Percentiles rank a stretch among this genome's conserved stretches.
phyloP scores from a whole-genome alignment of 2,329 filamentous ascomycete genomes.

The Colletotrichum sp. region DNA sequence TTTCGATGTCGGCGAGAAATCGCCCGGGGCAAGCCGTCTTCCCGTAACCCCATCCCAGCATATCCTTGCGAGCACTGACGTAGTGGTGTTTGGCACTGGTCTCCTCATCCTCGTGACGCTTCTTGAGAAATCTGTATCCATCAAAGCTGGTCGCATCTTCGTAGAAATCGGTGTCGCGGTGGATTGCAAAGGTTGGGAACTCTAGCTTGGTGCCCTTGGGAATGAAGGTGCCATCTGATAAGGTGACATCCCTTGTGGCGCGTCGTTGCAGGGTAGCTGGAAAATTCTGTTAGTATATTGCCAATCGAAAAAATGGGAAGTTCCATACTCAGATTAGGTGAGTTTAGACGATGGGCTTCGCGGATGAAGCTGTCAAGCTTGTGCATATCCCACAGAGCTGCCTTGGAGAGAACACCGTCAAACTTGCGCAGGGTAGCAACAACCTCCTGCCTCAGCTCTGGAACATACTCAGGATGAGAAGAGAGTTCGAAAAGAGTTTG shows the following conservation, averaged over 20 bases:
- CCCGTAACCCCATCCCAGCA: background rate
- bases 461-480: background rate
- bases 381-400: background rate
- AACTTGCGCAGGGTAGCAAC: background rate
- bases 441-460: background rate
- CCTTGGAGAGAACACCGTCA: background rate
- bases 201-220: background rate
- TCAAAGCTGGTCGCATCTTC: conserved; percentile 56
- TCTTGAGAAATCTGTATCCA: background rate
- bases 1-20: background rate
- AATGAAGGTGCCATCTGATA: background rate
- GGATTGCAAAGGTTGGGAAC: conserved; percentile 43
- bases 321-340: background rate
- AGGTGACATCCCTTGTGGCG: background rate
- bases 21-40: background rate
- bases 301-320: background rate
- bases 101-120: background rate
- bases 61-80: background rate
- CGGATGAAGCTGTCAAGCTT: background rate
- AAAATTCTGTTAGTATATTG: background rate
- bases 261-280: background rate
- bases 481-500: background rate
- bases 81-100: background rate
- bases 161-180: conserved; percentile 64
- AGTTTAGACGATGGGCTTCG: background rate